A percentile compares a stretch with the other conserved stretches of the same genome.
Evolutionary conservation across 2,329 filamentous ascomycete species (phyloP).

Genomic region (Colletotrichum endophyticum): DNA sequence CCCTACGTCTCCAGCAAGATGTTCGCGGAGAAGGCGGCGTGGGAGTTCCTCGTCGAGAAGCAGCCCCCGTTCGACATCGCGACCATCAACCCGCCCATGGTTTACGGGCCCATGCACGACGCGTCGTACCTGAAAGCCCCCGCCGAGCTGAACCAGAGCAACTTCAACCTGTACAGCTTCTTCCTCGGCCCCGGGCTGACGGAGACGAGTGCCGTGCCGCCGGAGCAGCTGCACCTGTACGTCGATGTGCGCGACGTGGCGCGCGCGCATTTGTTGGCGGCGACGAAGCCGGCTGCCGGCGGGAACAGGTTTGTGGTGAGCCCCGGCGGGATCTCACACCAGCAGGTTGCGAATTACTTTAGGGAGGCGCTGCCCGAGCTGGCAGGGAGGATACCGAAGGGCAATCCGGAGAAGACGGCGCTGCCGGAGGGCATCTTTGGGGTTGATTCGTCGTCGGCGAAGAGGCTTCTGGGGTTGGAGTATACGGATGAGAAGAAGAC

Average conservation of each 20-base stretch:
- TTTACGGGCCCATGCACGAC: conserved; percentile 13
- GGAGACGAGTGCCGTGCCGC: conserved; percentile 10
- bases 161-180: neutral
- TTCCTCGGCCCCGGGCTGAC: neutral
- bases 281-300: conserved; percentile 25
- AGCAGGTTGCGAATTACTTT: conserved; percentile 24
- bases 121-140: neutral
- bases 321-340: conserved; percentile 22
- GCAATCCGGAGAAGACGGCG: conserved; percentile 13
- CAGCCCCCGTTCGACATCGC: conserved; percentile 40
- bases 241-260: conserved; percentile 32
- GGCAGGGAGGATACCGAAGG: conserved; percentile 23
- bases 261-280: conserved; percentile 27
- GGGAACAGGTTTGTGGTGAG: conserved; percentile 27
- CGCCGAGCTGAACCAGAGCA: conserved; percentile 6
- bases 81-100: conserved; percentile 26
- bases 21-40: conserved; percentile 43
- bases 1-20: conserved; percentile 47
- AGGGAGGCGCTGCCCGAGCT: conserved; percentile 23
- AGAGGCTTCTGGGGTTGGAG: conserved; percentile 24
- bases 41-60: conserved; percentile 34
- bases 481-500: conserved; percentile 24
- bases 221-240: conserved; percentile 25
- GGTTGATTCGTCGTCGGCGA: conserved; percentile 19
- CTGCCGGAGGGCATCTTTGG: conserved; percentile 24